Conservation (phyloP, 768 basidiomycete genomes). For the Paxillus ammoniavirescens region DNA sequence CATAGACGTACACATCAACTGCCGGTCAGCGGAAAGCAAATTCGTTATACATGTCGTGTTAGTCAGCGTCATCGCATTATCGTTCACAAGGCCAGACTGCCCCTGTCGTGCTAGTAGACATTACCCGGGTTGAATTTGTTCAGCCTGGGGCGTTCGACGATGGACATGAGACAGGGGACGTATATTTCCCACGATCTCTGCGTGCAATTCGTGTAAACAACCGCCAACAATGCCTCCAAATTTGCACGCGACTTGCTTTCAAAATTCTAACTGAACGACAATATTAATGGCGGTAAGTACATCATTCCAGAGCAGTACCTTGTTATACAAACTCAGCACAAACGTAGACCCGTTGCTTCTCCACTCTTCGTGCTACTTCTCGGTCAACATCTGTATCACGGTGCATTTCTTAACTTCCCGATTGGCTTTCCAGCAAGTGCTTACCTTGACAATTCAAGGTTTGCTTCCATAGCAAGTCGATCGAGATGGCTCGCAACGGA, state of each 20-base stretch:
- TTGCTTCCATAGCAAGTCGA: constrained; percentile 29
- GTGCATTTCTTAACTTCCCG: neutral
- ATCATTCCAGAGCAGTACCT: neutral
- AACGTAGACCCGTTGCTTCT: constrained; percentile 21
- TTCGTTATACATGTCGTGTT: too few species aligned
- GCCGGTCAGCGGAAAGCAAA: too few species aligned
- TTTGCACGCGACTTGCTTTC: constrained; percentile 9
- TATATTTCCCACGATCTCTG: neutral
- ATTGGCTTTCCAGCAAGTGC: neutral
- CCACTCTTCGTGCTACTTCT: constrained; percentile 15
- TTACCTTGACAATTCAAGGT: constrained; percentile 11
- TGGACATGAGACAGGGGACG: too few species aligned
- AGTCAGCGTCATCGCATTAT: too few species aligned
- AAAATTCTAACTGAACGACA: constrained; percentile 14
- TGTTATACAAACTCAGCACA: neutral
- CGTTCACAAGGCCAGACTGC: too few species aligned
- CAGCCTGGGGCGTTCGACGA: too few species aligned
- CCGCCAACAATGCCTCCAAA: constrained; percentile 22
- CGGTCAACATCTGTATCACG: constrained; percentile 15
- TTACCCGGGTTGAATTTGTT: too few species aligned
- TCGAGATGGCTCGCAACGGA: constrained; percentile 59
- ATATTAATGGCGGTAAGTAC: constrained; percentile 25
- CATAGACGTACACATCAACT: too few species aligned
- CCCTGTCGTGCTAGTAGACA: too few species aligned
- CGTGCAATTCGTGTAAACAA: constrained; percentile 5